These are phyloP conservation scores for Nemania serpens DNA, from an alignment of 2,329 filamentous ascomycete genomes.

Conservation along the genomic window DNA sequence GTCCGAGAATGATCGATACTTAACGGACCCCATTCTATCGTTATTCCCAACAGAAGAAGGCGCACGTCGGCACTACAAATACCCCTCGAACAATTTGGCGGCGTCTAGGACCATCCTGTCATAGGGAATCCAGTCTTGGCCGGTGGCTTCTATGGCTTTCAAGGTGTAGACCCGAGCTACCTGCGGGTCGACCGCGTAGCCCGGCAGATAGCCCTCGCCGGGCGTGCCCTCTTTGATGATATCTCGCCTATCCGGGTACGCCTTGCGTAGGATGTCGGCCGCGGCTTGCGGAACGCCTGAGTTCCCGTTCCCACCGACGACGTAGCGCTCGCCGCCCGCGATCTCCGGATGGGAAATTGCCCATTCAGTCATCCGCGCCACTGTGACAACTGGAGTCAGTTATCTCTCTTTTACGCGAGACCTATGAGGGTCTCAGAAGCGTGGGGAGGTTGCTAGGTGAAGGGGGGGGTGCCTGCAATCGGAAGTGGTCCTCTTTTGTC, in stretches of 20 bases:
- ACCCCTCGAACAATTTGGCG: slow-evolving; percentile 26
- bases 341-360: slow-evolving; percentile 43
- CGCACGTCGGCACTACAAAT: slow-evolving; percentile 10
- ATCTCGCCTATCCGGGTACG: slow-evolving; percentile 42
- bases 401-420: neutral
- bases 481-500: neutral
- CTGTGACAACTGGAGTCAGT: slow-evolving; percentile 25
- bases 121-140: slow-evolving; percentile 27
- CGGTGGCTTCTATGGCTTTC: slow-evolving; percentile 24
- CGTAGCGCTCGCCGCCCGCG: slow-evolving; percentile 48
- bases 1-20: too few relatives aligned
- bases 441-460: neutral
- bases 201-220: slow-evolving; percentile 45
- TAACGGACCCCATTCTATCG: too few relatives aligned
- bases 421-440: neutral
- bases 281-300: slow-evolving; percentile 44
- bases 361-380: slow-evolving; percentile 47
- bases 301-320: slow-evolving; percentile 38
- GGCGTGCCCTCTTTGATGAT: slow-evolving; percentile 46
- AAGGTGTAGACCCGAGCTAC: slow-evolving; percentile 1
- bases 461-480: too few relatives aligned
- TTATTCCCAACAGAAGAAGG: too few relatives aligned
- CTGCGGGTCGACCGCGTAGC: slow-evolving; percentile 17
- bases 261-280: slow-evolving; percentile 48
- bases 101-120: slow-evolving; percentile 27